These are phyloP conservation scores for Mycosphaerella sp. DNA, from an alignment of 2,329 filamentous ascomycete genomes.

Conservation along the genomic window DNA sequence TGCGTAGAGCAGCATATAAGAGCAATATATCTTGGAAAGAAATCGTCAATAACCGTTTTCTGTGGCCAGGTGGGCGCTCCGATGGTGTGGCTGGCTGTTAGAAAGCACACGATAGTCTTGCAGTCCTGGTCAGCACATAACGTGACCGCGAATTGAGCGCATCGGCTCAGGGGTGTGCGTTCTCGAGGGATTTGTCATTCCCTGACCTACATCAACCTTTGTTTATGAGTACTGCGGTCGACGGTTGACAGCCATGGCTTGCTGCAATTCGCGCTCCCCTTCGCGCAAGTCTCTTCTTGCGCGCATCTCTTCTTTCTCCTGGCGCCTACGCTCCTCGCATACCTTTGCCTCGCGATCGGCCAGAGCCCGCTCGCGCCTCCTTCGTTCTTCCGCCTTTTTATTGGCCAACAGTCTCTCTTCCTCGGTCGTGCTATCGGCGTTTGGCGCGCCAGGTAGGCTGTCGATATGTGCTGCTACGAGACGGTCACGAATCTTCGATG, in stretches of 20 bases:
- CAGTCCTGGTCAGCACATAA: too few relatives aligned
- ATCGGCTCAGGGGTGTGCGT: too few relatives aligned
- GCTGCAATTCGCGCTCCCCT: slow-evolving; percentile 20
- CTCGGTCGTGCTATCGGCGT: slow-evolving; percentile 45
- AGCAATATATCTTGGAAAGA: too few relatives aligned
- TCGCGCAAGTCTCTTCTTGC: slow-evolving; percentile 19
- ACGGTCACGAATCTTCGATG: slow-evolving; percentile 54
- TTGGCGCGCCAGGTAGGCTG: slow-evolving; percentile 45
- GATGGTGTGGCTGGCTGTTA: too few relatives aligned
- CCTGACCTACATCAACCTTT: background rate
- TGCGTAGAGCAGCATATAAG: too few relatives aligned
- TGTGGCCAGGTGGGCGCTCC: too few relatives aligned
- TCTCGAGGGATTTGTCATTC: background rate
- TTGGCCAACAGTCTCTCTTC: slow-evolving; percentile 38
- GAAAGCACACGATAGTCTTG: too few relatives aligned
- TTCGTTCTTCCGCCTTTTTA: slow-evolving; percentile 21
- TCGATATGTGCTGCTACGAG: slow-evolving; percentile 62
- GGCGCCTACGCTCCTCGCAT: slow-evolving; percentile 17
- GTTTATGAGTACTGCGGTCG: background rate
- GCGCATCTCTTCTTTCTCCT: slow-evolving; percentile 18
- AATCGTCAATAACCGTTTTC: too few relatives aligned
- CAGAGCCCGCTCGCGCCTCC: slow-evolving; percentile 19
- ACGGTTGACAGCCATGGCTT: slow-evolving; percentile 12
- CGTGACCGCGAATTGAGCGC: too few relatives aligned
- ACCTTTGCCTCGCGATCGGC: slow-evolving; percentile 23